phyloP scores from a whole-genome alignment of 1,139 yeast genomes.

The Yamadazyma aaseri region DNA sequence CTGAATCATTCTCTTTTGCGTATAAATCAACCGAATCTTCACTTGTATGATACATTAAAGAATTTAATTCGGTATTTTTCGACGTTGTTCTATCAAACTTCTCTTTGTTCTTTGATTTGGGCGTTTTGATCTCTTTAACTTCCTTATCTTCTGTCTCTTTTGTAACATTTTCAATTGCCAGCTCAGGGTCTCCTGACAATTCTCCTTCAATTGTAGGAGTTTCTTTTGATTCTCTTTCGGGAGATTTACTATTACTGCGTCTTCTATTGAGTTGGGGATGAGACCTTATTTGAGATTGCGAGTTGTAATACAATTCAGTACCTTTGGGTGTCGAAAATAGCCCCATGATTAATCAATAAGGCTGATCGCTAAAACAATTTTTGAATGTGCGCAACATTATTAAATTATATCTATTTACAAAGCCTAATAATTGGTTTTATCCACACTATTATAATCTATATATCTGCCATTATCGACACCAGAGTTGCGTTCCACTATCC shows the following conservation, averaged over 20 bases:
- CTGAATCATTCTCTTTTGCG: conserved; percentile 39
- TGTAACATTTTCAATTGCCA: not conserved
- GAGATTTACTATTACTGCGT: conserved; percentile 5
- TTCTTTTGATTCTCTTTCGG: conserved; percentile 1
- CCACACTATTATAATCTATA: conserved; percentile 15
- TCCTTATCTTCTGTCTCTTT: conserved; percentile 8
- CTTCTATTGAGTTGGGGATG: conserved; percentile 16
- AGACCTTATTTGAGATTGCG: conserved; percentile 13
- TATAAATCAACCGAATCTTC: conserved; percentile 43
- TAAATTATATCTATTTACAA: not conserved
- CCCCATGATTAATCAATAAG: conserved; percentile 11
- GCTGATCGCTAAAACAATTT: too few species aligned
- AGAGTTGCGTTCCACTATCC: conserved; percentile 64
- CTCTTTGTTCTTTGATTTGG: conserved; percentile 14
- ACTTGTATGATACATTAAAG: conserved; percentile 39
- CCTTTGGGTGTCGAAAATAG: conserved; percentile 14
- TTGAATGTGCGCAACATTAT: too few species aligned
- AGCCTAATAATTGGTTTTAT: not conserved
- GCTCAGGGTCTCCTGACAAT: not conserved
- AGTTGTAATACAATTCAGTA: conserved; percentile 10
- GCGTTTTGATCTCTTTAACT: conserved; percentile 14
- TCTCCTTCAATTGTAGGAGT: not conserved
- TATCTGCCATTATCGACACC: conserved; percentile 68
- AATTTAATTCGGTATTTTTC: conserved; percentile 40
- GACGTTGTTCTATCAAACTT: conserved; percentile 32